phyloP scores from a whole-genome alignment of 371 early-diverging fungal genomes.

The Parasitella parasitica region DNA sequence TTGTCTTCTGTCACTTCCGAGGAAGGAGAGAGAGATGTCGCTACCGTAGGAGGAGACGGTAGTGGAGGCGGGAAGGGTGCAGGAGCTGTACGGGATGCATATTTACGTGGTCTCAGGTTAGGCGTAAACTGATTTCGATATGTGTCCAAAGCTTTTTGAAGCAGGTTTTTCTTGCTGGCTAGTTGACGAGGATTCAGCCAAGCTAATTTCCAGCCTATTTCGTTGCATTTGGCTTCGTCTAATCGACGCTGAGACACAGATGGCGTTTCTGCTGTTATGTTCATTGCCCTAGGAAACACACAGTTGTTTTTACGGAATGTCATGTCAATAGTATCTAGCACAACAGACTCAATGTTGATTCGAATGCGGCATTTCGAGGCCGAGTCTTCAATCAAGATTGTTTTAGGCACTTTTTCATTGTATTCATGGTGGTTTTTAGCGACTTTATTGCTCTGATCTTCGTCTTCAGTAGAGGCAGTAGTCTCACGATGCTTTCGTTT shows the following conservation, averaged over 20 bases:
- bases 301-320: slow-evolving; percentile 43
- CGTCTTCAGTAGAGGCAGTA: neutral
- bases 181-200: slow-evolving; percentile 53
- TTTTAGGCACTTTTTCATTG: slow-evolving; percentile 19
- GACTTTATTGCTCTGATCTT: neutral
- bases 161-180: slow-evolving; percentile 44
- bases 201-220: slow-evolving; percentile 53
- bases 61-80: slow-evolving; percentile 12
- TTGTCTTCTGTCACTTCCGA: neutral
- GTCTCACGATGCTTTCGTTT: slow-evolving; percentile 34
- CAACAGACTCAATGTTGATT: slow-evolving; percentile 48
- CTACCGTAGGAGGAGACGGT: neutral
- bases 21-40: neutral
- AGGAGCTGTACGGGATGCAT: slow-evolving; percentile 37
- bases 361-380: slow-evolving; percentile 36
- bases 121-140: slow-evolving; percentile 44
- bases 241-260: slow-evolving; percentile 30
- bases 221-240: slow-evolving; percentile 48
- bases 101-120: slow-evolving; percentile 40
- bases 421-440: neutral
- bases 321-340: slow-evolving; percentile 36
- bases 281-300: slow-evolving; percentile 48
- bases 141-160: slow-evolving; percentile 47
- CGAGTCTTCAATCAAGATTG: slow-evolving; percentile 24
- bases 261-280: slow-evolving; percentile 26